Evolutionary conservation across 345 rosid genomes (phyloP), one percentile per base, ranked within the genome.

Genomic region (Pistacia integerrima): DNA sequence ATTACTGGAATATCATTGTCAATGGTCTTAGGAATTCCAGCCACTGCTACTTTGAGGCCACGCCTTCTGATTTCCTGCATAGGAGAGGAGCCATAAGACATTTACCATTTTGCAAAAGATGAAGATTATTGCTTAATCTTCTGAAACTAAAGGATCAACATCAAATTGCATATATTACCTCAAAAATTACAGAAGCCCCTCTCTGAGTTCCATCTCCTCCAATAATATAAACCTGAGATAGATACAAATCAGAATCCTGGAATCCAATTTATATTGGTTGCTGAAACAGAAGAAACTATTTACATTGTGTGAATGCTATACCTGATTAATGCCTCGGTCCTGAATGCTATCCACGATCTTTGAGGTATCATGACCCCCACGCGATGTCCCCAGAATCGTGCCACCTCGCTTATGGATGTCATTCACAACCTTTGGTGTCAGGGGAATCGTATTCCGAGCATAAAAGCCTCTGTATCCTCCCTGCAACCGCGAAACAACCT

Each of bases 301-400:
- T 20, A 30, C 8, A 51, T 52, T 51, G 41, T 16, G 20, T 18
- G 7, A 28, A 13, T 3, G 18, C 64, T 61, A 71, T 30, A 88
- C 97, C 90, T 91, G 97, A 81, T 93, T 93, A 67, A 95, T 95
- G 76, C 98, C 99, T 2, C 98, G 85, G 64, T 93, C 99, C 77
- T 93, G 96, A 80, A 95, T 93, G 89, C 96, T 93, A 77, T 93
- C 94, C 65, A 95, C 97, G 46, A 93, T 93, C 88, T 93, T 93
- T n/a, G 80, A 69, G 13, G 92, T 92, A 86, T 89, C 93, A 73
- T 93, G 88, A 18, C 97, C 97, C 75, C 99, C 94, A 41, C 92
- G 81, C 8, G 98, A 95, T 20, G 98, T 90, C 60, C 94, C 96
- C 0, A 93, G 87, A 83, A 95, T 83, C 64, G 98, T 92, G 52